A percentile compares a stretch with the other conserved stretches of the same genome.
These are phyloP conservation scores for Arxiozyma bovina DNA, from an alignment of 1,139 yeast genomes.

Conservation along the genomic window DNA sequence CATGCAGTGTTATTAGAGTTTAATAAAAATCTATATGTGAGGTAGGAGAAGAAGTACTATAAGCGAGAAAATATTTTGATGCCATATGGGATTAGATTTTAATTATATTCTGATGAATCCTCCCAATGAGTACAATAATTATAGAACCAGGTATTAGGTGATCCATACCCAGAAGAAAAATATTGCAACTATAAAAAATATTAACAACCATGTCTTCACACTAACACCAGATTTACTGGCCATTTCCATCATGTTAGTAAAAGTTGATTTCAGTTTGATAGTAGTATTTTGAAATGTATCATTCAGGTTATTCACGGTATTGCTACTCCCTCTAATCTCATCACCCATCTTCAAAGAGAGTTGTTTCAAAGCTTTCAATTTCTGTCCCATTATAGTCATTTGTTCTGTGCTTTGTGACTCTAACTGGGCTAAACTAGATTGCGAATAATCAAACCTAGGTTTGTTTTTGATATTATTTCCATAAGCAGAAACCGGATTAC, in stretches of 20 bases:
- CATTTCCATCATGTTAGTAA: constrained; percentile 68
- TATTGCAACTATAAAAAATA: constrained; percentile 52
- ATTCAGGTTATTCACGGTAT: constrained; percentile 50
- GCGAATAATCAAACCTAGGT: constrained; percentile 24
- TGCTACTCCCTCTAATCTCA: constrained; percentile 68
- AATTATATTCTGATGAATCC: background rate
- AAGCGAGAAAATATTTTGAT: background rate
- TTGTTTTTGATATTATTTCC: constrained; percentile 15
- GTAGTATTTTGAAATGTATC: constrained; percentile 41
- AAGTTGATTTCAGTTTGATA: constrained; percentile 52
- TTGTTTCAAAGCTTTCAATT: constrained; percentile 61
- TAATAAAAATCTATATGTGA: background rate
- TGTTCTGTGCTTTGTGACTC: constrained; percentile 84
- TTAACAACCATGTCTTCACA: constrained; percentile 68
- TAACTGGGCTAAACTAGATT: constrained; percentile 55
- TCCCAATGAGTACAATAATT: background rate
- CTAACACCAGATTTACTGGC: constrained; percentile 75
- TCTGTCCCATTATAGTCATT: constrained; percentile 57
- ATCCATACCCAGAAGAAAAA: constrained; percentile 83
- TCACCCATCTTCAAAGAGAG: constrained; percentile 72
- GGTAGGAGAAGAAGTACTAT: background rate
- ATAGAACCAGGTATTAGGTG: constrained; percentile 27
- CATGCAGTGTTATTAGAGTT: background rate
- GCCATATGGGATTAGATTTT: background rate
- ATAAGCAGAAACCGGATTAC: constrained; percentile 20